Evolutionary conservation across 78 protist species (phyloP), one percentile per base, ranked within the genome.

Genomic region (Dictyostelium capitatum): DNA sequence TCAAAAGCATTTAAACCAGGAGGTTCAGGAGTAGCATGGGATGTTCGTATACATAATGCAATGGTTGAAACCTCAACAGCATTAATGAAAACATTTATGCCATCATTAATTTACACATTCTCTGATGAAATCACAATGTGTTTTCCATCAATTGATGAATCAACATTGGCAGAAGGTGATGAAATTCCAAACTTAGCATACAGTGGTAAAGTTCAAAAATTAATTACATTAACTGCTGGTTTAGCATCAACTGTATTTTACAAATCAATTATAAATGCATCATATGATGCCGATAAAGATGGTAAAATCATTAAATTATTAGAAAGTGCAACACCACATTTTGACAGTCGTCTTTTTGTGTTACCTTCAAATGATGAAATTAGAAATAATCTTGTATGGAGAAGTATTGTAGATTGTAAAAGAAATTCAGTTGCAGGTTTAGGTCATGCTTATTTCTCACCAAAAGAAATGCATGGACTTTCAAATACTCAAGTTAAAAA

Each of bases 121-220:
- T 83, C 92, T 64, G 96, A 93, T 73, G 96, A 93, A 23, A 93
- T 93, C 25, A 82, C 96, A 11, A 19, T 93, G 23, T 81, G 90
- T 32, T 93, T 84, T 17, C 80, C 96, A 46, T 17, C 89, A 37
- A 3, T 91, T 17, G 57, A 57, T 6, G 64, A 84, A 6, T 15
- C 50, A 2, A 9, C 51, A 3, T 12, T 74, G 1, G 25, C 79
- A 3, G 81, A 84, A 9, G 78, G 53, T 50, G 19, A 46, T 32
- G 64, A 51, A 11, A 72, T 65, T 3, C 81, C 79, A 23, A 7
- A 46, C 19, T 15, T 30, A 43, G 62, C 81, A 15, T 84, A 48
- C 17, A 17, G 11, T 23, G 95, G 95, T 59, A 91, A 83, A 59
- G 53, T 79, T 65, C 84, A 79, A 65, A 91, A 91, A 70, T 48